Percentiles rank a stretch among this genome's conserved stretches.
Conservation (phyloP, 1,139 yeast species). For the Nakaseomyces bracarensis region DNA sequence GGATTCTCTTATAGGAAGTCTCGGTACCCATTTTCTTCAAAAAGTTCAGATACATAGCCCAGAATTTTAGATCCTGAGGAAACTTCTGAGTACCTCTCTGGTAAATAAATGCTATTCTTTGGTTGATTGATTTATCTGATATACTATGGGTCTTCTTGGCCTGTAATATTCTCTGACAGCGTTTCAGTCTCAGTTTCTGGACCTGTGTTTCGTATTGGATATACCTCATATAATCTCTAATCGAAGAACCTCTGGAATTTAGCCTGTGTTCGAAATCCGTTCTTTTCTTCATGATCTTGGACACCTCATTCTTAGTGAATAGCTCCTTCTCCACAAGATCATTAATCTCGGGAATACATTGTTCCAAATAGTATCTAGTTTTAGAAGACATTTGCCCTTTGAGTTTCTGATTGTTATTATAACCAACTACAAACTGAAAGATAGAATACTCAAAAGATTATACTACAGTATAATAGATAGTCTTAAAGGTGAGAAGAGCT, state of each 20-base stretch:
- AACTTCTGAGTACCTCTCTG: constrained; percentile 77
- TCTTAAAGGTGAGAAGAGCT: too few relatives aligned
- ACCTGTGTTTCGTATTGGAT: constrained; percentile 74
- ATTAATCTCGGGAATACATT: constrained; percentile 84
- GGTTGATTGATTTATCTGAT: constrained; percentile 81
- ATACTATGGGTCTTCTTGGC: constrained; percentile 45
- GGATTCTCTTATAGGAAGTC: constrained; percentile 73
- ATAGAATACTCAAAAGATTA: too few relatives aligned
- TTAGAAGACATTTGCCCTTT: constrained; percentile 52
- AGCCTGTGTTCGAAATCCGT: constrained; percentile 93
- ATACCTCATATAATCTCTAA: constrained; percentile 71
- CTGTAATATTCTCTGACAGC: constrained; percentile 54
- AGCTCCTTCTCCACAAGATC: constrained; percentile 77
- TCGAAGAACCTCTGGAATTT: constrained; percentile 72
- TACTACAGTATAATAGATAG: too few relatives aligned
- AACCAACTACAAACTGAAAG: too few relatives aligned
- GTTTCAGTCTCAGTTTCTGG: constrained; percentile 67
- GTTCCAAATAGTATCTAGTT: constrained; percentile 71
- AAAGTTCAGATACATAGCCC: constrained; percentile 69
- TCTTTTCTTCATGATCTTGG: constrained; percentile 81
- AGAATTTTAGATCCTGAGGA: constrained; percentile 67
- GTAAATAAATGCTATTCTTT: constrained; percentile 74
- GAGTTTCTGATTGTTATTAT: neutral
- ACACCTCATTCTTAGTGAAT: constrained; percentile 72
- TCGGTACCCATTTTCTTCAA: constrained; percentile 47